Conservation (phyloP, 306 rosid species). For the Prunus salicina region DNA sequence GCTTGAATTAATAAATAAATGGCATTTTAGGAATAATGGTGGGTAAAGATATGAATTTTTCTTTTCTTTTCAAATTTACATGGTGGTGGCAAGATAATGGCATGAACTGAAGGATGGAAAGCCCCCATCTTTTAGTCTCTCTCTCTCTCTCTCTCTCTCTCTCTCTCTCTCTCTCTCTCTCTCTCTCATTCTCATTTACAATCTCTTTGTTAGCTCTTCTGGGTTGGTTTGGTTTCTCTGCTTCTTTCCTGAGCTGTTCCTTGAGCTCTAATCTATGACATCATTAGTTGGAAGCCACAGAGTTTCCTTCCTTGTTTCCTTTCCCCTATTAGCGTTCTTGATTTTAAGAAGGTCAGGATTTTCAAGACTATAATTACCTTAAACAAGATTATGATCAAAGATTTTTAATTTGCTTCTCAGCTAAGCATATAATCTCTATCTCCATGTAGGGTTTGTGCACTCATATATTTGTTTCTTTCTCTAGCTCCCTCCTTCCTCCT, state of each 20-base stretch:
- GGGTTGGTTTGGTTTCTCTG: not conserved
- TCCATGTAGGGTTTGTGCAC: too few relatives aligned
- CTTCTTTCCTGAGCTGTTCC: not conserved
- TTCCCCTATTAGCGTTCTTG: not conserved
- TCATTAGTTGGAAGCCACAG: not conserved
- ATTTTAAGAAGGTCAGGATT: slow-evolving; percentile 11
- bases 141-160: not conserved
- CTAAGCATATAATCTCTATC: too few relatives aligned
- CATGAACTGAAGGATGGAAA: not conserved
- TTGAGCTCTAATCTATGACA: not conserved
- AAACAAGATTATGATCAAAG: not conserved
- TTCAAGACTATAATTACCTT: not conserved
- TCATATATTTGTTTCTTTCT: too few relatives aligned
- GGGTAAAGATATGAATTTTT: too few relatives aligned
- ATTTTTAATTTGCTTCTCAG: not conserved
- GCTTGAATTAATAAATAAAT: too few relatives aligned
- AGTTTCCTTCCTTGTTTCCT: not conserved
- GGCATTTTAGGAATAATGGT: too few relatives aligned
- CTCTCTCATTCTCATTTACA: not conserved
- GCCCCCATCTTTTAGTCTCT: not conserved
- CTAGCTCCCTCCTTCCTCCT: too few relatives aligned
- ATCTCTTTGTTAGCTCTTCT: not conserved
- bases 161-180: too few relatives aligned
- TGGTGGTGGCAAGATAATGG: too few relatives aligned
- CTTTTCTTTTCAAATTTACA: too few relatives aligned